A percentile compares a stretch with the other conserved stretches of the same genome.
Conservation (phyloP, 2,329 filamentous ascomycete genomes). For the Calonectria hongkongensis region DNA sequence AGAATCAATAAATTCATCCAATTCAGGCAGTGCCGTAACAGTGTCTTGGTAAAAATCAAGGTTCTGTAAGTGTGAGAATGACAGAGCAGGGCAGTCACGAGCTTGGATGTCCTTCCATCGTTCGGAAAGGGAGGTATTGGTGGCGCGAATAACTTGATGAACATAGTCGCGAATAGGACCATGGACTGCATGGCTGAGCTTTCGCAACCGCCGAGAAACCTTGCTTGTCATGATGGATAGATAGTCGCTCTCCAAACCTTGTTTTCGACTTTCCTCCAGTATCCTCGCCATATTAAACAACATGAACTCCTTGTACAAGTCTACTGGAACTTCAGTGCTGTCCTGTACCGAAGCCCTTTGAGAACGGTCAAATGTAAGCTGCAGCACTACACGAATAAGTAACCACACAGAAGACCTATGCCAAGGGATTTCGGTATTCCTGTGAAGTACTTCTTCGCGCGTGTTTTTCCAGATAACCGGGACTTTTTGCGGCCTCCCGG, state of each 20-base stretch:
- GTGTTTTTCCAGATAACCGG: constrained; percentile 3
- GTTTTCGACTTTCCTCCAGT: neutral
- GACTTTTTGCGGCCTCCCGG: neutral
- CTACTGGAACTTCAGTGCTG: neutral
- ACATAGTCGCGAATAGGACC: neutral
- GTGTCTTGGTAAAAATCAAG: neutral
- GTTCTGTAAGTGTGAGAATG: neutral
- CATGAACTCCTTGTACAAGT: neutral
- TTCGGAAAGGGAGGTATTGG: neutral
- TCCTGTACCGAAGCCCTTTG: neutral
- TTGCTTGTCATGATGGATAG: neutral
- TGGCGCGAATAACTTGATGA: neutral
- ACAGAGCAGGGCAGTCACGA: neutral
- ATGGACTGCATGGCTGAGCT: neutral
- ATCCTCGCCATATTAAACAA: neutral
- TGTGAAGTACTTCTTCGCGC: neutral
- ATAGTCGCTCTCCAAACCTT: neutral
- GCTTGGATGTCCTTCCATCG: neutral
- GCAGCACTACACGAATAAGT: neutral
- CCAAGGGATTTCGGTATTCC: neutral
- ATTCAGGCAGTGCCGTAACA: neutral
- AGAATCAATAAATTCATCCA: neutral
- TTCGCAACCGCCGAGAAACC: neutral
- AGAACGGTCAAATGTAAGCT: neutral
- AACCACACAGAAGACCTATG: neutral